A percentile compares a stretch with the other conserved stretches of the same genome.
Evolutionary conservation across 176 grass and related monocot species (phyloP).

Genomic region (Raddia guianensis): DNA sequence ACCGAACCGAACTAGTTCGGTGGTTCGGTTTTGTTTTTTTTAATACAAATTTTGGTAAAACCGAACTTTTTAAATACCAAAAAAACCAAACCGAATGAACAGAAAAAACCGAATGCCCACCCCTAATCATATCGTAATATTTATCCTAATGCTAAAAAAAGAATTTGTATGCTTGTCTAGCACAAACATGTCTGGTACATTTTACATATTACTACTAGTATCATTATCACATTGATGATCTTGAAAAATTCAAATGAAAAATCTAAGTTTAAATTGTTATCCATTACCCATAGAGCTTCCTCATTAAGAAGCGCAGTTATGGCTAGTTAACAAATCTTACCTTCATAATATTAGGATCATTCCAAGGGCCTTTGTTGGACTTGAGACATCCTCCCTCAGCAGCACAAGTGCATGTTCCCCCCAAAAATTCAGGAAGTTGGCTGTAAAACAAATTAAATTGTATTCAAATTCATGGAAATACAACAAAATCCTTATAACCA

Average conservation of each 20-base stretch:
- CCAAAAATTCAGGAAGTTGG: constrained; percentile 94
- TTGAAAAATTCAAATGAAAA: constrained; percentile 17
- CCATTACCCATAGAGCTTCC: background rate
- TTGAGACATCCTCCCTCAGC: constrained; percentile 75
- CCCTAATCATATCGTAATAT: background rate
- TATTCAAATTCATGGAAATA: background rate
- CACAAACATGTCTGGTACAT: constrained; percentile 3
- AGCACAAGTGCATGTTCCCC: constrained; percentile 77
- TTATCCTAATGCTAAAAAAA: background rate
- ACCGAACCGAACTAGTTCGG: too few species aligned
- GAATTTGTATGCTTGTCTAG: background rate
- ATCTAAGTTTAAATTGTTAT: constrained; percentile 18
- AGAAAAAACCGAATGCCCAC: too few species aligned
- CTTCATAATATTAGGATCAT: constrained; percentile 81
- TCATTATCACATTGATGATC: constrained; percentile 3
- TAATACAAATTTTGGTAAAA: too few species aligned
- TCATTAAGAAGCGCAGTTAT: background rate
- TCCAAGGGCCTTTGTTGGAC: constrained; percentile 96
- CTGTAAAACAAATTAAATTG: constrained; percentile 48
- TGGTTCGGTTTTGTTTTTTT: too few species aligned
- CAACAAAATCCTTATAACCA: background rate
- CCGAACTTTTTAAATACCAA: too few species aligned
- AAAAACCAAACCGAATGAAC: too few species aligned
- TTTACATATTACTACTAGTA: background rate
- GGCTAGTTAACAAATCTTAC: constrained; percentile 41